These are phyloP conservation scores for Monotropa hypopitys DNA, from an alignment of 179 eudicot species.

Conservation along the genomic window DNA sequence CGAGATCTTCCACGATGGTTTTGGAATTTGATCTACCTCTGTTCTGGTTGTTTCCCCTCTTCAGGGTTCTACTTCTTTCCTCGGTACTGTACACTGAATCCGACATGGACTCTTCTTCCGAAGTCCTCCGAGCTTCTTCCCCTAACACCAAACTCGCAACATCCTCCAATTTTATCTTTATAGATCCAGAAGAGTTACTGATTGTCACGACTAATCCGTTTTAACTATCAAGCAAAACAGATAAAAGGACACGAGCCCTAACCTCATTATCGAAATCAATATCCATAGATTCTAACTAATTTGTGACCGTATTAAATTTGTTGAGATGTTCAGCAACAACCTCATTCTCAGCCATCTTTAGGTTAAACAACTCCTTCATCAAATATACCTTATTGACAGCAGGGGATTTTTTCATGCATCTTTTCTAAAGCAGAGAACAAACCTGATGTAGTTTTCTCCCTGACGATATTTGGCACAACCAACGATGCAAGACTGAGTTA, in stretches of 20 bases:
- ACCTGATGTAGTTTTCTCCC: too few species aligned
- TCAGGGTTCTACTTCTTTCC: background rate
- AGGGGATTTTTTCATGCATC: background rate
- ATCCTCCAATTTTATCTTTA: background rate
- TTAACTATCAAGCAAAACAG: too few species aligned
- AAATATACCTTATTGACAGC: too few species aligned
- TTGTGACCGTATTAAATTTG: background rate
- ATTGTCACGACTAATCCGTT: background rate
- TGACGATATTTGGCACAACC: too few species aligned
- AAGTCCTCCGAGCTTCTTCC: background rate
- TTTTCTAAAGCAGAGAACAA: background rate
- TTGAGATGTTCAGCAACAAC: background rate
- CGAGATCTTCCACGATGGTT: background rate
- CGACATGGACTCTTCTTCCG: background rate
- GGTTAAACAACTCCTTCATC: too few species aligned
- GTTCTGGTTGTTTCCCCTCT: background rate
- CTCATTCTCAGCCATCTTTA: too few species aligned
- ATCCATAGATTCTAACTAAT: background rate
- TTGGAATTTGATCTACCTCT: background rate
- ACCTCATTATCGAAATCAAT: constrained; percentile 6
- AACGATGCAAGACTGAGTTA: background rate
- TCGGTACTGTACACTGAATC: background rate
- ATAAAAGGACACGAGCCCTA: constrained; percentile 6
- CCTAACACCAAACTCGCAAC: background rate
- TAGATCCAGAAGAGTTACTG: background rate